Evolutionary conservation across 2,329 filamentous ascomycete species (phyloP), one percentile per base, ranked within the genome.

Genomic region (Thielaviopsis musarum): DNA sequence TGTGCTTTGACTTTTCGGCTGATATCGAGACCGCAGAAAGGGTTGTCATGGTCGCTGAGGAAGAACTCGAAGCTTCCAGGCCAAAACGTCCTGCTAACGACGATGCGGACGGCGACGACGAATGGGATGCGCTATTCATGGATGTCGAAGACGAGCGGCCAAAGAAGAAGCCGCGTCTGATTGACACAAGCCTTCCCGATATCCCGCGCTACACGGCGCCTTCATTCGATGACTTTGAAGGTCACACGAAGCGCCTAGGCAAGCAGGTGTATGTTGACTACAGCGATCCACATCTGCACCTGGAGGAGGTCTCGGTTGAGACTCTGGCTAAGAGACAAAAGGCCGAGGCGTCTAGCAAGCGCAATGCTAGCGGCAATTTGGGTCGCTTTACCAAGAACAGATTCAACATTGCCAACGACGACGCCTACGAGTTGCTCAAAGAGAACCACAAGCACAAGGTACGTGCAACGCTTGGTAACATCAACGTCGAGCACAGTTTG

Each of bases 361-460:
- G 79, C 63, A 83, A 83, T 74, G 82, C 80, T 7, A 85, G 81
- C 60, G 82, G 83, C 17, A 85, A 83, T 56, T 73, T 89, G 51
- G 82, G 84, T 2, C 86, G 85, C 59, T 83, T 88, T 59, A 78
- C 95, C 41, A 81, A 81, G 45, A 81, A 85, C 65, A 84, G 91
- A 51, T 98, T 95, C 77, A 97, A 97, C 68, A 87, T 94, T 61
- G 95, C 91, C 30, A 97, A 97, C 64, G 93, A 98, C 67, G 87
- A 93, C 61, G 91, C 91, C 1, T 98, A 98, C 69, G 91, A 97
- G 67, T 82, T 90, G 62, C 80, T 98, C 52, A 97, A 97, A 71
- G 90, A 95, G 70, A 97, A 96, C 67, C 91, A 95, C 67, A 89
- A 95, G 72, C 90, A 88, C 77, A 97, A 95, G 71, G 88, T 98